These are phyloP conservation scores for Arabidopsis lyrata DNA, from an alignment of 441 rosid genomes.

Conservation along the genomic window DNA sequence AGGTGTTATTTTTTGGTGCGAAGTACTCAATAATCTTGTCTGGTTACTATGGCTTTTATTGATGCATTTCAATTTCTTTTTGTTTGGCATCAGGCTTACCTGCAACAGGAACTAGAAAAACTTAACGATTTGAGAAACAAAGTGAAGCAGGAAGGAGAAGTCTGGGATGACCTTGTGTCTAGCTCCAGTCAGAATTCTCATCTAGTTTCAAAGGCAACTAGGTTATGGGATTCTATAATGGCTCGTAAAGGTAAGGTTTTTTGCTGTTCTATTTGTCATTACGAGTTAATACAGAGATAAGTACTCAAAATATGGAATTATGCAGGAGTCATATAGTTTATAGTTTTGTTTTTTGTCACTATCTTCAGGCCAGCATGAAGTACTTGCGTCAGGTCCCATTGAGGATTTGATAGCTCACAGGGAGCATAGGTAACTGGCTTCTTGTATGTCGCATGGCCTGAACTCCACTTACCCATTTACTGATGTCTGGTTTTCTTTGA, in stretches of 20 bases:
- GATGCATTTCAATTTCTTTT: slow-evolving; percentile 35
- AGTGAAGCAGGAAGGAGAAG: slow-evolving; percentile 97
- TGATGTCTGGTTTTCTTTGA: slow-evolving; percentile 41
- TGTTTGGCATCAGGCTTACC: slow-evolving; percentile 77
- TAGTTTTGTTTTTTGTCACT: slow-evolving; percentile 13
- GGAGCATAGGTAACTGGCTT: slow-evolving; percentile 84
- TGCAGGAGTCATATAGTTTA: slow-evolving; percentile 19
- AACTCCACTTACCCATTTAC: slow-evolving; percentile 26
- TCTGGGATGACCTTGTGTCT: slow-evolving; percentile 98
- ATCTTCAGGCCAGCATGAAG: slow-evolving; percentile 93
- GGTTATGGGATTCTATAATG: slow-evolving; percentile 94
- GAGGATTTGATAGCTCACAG: slow-evolving; percentile 99
- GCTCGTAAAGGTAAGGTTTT: slow-evolving; percentile 80
- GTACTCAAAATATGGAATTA: background rate
- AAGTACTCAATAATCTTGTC: background rate
- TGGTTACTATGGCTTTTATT: slow-evolving; percentile 33
- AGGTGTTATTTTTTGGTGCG: slow-evolving; percentile 5
- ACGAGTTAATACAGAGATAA: slow-evolving; percentile 14
- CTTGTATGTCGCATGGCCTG: slow-evolving; percentile 27
- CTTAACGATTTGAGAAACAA: slow-evolving; percentile 95
- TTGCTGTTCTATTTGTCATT: slow-evolving; percentile 23
- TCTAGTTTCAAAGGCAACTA: slow-evolving; percentile 93
- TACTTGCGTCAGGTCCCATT: slow-evolving; percentile 99
- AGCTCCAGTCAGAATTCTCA: slow-evolving; percentile 97
- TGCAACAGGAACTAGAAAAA: slow-evolving; percentile 99